Conservation (phyloP, 2,329 filamentous ascomycete genomes). For the Calonectria leucothoes region DNA sequence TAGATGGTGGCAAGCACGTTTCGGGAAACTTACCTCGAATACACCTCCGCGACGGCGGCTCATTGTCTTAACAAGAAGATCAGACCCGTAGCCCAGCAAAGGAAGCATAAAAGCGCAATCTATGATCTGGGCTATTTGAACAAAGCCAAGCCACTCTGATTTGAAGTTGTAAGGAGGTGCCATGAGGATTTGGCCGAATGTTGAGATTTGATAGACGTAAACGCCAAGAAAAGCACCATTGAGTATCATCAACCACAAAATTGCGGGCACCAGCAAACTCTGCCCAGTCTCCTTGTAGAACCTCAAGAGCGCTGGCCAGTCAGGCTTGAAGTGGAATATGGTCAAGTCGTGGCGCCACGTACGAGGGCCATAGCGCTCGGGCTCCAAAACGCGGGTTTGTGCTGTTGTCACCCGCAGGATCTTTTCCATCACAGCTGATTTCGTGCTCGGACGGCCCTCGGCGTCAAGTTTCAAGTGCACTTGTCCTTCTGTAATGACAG, state of each 20-base stretch:
- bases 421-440: background rate
- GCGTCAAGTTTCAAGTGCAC: background rate
- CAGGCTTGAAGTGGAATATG: slow-evolving; percentile 31
- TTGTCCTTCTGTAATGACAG: background rate
- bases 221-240: slow-evolving; percentile 40
- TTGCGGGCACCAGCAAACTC: slow-evolving; percentile 28
- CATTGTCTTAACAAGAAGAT: slow-evolving; percentile 19
- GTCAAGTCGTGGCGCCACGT: slow-evolving; percentile 38
- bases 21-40: background rate
- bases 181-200: slow-evolving; percentile 34
- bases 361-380: slow-evolving; percentile 7
- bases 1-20: too few relatives aligned
- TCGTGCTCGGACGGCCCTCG: background rate
- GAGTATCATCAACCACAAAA: slow-evolving; percentile 36
- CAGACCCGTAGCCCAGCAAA: slow-evolving; percentile 34
- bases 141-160: slow-evolving; percentile 29
- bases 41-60: background rate
- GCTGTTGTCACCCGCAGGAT: slow-evolving; percentile 15
- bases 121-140: slow-evolving; percentile 33
- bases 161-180: slow-evolving; percentile 31
- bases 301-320: slow-evolving; percentile 19
- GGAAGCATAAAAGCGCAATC: slow-evolving; percentile 32
- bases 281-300: slow-evolving; percentile 34
- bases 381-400: slow-evolving; percentile 17
- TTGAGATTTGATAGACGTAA: slow-evolving; percentile 38